These are phyloP conservation scores for Cordyceps tenuipes DNA, from an alignment of 2,329 filamentous ascomycete species.

Conservation along the genomic window DNA sequence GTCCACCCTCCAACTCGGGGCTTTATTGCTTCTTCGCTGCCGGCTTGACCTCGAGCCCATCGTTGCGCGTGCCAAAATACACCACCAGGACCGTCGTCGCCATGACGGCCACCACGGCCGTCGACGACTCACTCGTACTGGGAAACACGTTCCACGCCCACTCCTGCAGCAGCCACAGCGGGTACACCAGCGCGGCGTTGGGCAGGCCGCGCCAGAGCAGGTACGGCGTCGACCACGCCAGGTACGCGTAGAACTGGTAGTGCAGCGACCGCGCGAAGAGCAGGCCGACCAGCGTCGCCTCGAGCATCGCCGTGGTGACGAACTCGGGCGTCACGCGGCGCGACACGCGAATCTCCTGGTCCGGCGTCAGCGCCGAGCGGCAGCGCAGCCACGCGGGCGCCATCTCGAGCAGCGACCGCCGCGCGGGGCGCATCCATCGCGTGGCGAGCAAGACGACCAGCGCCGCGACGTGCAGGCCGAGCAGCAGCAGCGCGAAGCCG, in stretches of 20 bases:
- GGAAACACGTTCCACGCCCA: conserved; percentile 93
- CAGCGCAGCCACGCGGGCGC: conserved; percentile 33
- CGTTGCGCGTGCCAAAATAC: conserved; percentile 48
- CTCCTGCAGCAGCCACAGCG: conserved; percentile 71
- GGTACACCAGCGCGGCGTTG: conserved; percentile 58
- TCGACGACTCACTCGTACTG: conserved; percentile 53
- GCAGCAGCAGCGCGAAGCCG: conserved; percentile 58
- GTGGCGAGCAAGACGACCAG: conserved; percentile 57
- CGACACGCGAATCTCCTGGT: conserved; percentile 49
- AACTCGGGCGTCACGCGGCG: conserved; percentile 59
- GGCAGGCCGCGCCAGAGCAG: conserved; percentile 72
- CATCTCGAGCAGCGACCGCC: conserved; percentile 49
- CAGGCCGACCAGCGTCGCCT: conserved; percentile 69
- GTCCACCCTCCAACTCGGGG: background rate
- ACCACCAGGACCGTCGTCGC: conserved; percentile 55
- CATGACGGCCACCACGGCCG: conserved; percentile 61
- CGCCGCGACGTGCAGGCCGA: conserved; percentile 57
- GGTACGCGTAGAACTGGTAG: conserved; percentile 92
- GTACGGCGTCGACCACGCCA: conserved; percentile 83
- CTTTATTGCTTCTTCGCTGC: conserved; percentile 16
- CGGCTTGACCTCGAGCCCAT: conserved; percentile 20
- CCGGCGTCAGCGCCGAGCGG: conserved; percentile 35
- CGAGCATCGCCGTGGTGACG: conserved; percentile 67
- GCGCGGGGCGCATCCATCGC: conserved; percentile 65
- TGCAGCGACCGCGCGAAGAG: conserved; percentile 82